These are phyloP conservation scores for Aplosporella prunicola DNA, from an alignment of 2,329 filamentous ascomycete species.

Conservation along the genomic window DNA sequence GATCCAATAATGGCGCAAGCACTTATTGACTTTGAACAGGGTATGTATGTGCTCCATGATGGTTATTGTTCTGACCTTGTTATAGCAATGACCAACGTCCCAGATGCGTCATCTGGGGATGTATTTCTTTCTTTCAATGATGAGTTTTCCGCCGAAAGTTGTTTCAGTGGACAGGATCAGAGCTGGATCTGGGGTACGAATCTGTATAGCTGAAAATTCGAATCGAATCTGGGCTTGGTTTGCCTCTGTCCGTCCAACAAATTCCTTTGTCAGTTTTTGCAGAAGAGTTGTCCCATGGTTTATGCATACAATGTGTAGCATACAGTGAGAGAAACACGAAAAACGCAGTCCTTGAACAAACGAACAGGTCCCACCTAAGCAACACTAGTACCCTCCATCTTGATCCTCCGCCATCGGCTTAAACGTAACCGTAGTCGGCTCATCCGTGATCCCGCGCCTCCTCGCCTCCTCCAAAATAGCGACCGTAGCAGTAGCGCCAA, in stretches of 20 bases:
- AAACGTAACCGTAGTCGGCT: conserved; percentile 21
- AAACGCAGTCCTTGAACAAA: too few relatives aligned
- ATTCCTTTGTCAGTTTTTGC: too few relatives aligned
- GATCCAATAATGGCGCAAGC: background rate
- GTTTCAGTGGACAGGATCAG: conserved; percentile 1
- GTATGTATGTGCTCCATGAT: background rate
- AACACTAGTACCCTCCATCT: too few relatives aligned
- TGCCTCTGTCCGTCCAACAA: too few relatives aligned
- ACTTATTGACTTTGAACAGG: conserved; percentile 1
- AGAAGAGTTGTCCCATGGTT: too few relatives aligned
- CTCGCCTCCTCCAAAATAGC: conserved; percentile 48
- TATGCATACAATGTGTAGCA: too few relatives aligned
- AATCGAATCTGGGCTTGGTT: too few relatives aligned
- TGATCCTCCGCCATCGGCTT: conserved; percentile 14
- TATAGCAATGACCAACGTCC: background rate
- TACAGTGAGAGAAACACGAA: too few relatives aligned
- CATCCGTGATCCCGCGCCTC: conserved; percentile 38
- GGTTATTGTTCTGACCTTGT: background rate
- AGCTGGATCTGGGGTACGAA: conserved; percentile 2
- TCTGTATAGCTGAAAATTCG: background rate
- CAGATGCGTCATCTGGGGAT: background rate
- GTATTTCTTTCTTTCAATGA: background rate
- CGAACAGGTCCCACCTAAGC: too few relatives aligned
- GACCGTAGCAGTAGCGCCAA: conserved; percentile 48
- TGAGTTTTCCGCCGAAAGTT: background rate